Evolutionary conservation across 345 rosid species (phyloP), one percentile per base, ranked within the genome.

Genomic region (Odontarrhena argentea): DNA sequence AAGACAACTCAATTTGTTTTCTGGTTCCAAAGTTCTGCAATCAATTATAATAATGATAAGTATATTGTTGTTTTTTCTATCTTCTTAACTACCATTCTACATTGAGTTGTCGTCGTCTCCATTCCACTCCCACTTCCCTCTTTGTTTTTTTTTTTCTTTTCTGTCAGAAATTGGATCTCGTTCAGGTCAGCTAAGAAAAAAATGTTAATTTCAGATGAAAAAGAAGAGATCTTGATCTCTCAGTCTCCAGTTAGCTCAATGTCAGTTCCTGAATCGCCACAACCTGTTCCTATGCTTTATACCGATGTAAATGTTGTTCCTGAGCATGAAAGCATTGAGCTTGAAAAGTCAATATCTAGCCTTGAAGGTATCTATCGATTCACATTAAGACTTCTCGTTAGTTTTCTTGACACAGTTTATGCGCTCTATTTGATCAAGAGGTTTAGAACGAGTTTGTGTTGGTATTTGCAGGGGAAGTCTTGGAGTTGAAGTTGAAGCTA

Each of bases 271-370:
- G 84, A 82, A 60, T 80, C 86, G 37, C 76, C 83, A 4, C 56
- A 25, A 52, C 60, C 59, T 32, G 68, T 51, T 38, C 60, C 82
- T 36, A 48, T 78, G 47, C 68, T 78, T 54, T 86, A 54, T 74
- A 83, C 89, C 1, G 91, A 89, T 70, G 93, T 87, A 28, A 81
- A 62, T 63, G 87, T 89, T 51, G 84, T 89, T 65, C 93, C 98
- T 43, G 96, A 92, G 78, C 91, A 86, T 8, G 86, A 83, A 78
- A 83, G 73, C 65, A 70, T 64, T 40, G 81, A 84, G 82, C 92
- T 87, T 51, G 86, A 80, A 79, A 77, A 73, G 65, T 81, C 83
- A 25, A 78, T 85, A 50, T 14, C 67, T 28, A 82, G 77, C 69
- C 80, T 86, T 9, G 83, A 89, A 84, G 98, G 98, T 84, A 57